Conservation (phyloP, 129 eudicot genomes). For the Ambrosia trifida region DNA sequence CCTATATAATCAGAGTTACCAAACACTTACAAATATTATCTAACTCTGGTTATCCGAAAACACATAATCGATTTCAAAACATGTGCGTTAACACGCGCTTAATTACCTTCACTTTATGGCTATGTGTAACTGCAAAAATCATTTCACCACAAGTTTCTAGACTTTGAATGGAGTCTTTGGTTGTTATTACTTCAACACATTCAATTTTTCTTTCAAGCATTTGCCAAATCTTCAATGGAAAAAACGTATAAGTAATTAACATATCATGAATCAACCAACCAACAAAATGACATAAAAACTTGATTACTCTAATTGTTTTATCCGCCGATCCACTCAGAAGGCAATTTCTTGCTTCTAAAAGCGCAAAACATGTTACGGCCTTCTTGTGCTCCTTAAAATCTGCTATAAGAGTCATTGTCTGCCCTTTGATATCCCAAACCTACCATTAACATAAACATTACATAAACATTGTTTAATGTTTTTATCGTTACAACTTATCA, state of each 20-base stretch:
- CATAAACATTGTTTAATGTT: constrained; percentile 2
- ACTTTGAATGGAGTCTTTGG: constrained; percentile 59
- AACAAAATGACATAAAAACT: not conserved
- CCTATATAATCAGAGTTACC: constrained; percentile 35
- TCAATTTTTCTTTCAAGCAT: constrained; percentile 54
- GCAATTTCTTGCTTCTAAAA: constrained; percentile 62
- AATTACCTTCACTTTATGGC: constrained; percentile 73
- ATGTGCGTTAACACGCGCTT: not conserved
- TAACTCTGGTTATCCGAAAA: not conserved
- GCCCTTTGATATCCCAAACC: constrained; percentile 84
- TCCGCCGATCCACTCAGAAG: constrained; percentile 80
- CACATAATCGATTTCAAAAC: not conserved
- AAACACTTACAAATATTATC: not conserved
- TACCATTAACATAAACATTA: constrained; percentile 25
- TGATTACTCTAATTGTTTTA: constrained; percentile 69
- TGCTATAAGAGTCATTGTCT: constrained; percentile 54
- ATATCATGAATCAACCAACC: not conserved
- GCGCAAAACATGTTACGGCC: constrained; percentile 77
- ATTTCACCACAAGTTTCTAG: constrained; percentile 63
- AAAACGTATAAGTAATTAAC: not conserved
- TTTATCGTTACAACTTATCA: not conserved
- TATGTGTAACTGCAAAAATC: constrained; percentile 55
- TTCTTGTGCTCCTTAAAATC: constrained; percentile 70
- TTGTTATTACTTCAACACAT: constrained; percentile 62
- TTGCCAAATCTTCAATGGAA: constrained; percentile 65